Base-by-base conservation (phyloP, 2,329 filamentous ascomycete genomes). In the Fusarium oxysporum region DNA sequence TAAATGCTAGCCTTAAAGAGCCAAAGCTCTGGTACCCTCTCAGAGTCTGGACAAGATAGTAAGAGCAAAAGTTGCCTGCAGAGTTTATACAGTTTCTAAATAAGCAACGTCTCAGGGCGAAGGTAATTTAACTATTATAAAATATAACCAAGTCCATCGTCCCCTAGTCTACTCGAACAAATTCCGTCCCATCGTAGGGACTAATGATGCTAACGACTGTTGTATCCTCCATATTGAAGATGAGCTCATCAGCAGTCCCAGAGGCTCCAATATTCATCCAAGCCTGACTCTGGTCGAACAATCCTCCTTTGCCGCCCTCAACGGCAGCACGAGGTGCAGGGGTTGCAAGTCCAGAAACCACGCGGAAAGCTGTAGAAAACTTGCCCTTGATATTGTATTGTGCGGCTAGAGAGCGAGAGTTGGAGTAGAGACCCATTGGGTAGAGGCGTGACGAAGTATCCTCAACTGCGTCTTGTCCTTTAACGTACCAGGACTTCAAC, bases 181-280 rank as follows among this genome's bases (percentile, higher is more conserved):
- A 62, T 23, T 45, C 25, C 2, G 9, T 8, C 8, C 23, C 51
- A 14, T 45, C 19, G 3, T 23, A 55, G 17, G 25, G 40, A 8
- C 28, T 45, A 6, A 44, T 38, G 1, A 69, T 45, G 10, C 58
- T 41, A 1, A 53, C 19, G 21, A 65, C 30, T 3, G 25, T 38
- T 2, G 38, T 32, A 10, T 57, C 51, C 3, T 53, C 44, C 9
- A 69, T 8, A 17, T 64, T 35, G 13, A 69, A 64, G 8, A 62
- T 30, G 28, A 69, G 63, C 5, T 69, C 65, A 38, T 69, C 66
- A 11, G n/a, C 16, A 2, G 41, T 28, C 16, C 59, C 66, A 8
- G 8, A 16, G 5, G 25, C 37, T 19, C 66, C 66, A 33, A 69
- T 37, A 23, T 17, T 25, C 50, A 35, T 41, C 66, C 66, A 69